A percentile compares a stretch with the other conserved stretches of the same genome.
Evolutionary conservation across 768 basidiomycete genomes (phyloP).

Genomic region (Russula vinacea): DNA sequence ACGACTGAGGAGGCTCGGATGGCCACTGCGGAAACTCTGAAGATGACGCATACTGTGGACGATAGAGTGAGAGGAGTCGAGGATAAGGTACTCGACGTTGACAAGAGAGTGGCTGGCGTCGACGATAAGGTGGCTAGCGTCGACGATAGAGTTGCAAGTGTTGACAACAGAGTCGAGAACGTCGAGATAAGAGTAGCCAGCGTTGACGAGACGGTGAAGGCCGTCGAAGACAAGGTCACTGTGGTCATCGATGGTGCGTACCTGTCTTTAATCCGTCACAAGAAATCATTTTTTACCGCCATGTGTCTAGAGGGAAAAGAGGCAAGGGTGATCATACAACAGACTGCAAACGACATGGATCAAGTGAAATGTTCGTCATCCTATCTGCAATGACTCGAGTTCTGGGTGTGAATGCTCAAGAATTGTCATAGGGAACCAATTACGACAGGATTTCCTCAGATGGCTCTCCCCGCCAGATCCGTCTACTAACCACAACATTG

Average conservation of each 20-base stretch:
- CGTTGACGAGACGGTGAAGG: neutral
- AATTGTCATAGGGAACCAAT: neutral
- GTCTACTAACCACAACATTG: neutral
- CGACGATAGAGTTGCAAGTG: too few species aligned
- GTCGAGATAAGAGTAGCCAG: neutral
- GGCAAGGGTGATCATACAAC: neutral
- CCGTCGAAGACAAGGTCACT: neutral
- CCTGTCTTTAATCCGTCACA: too few species aligned
- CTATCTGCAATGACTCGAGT: neutral
- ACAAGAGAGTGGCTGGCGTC: too few species aligned
- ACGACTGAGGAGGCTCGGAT: neutral
- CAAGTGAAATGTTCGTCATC: neutral
- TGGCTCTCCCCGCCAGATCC: conserved; percentile 8
- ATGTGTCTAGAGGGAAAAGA: neutral
- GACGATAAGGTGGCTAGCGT: too few species aligned
- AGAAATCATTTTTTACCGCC: neutral
- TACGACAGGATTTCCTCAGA: neutral
- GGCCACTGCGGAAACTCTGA: neutral
- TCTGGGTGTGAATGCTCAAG: neutral
- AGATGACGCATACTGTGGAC: neutral
- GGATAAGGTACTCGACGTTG: too few species aligned
- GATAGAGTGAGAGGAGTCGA: too few species aligned
- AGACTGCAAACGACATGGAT: neutral
- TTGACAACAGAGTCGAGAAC: neutral
- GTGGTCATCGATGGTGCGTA: neutral